Evolutionary conservation across 768 basidiomycete genomes (phyloP).

Genomic region (Phlegmacium glaucopus): DNA sequence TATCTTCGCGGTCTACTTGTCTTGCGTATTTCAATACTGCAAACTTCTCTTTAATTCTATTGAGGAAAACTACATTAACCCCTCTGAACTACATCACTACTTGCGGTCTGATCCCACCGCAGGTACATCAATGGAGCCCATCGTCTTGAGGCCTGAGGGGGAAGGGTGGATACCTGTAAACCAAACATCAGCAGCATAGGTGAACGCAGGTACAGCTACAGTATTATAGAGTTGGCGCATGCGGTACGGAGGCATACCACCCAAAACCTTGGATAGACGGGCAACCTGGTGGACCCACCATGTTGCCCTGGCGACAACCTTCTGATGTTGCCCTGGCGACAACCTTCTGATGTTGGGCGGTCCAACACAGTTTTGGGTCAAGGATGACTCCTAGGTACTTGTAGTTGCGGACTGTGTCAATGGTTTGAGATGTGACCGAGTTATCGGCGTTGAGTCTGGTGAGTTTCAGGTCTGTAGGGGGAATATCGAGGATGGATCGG

Average conservation of each 20-base stretch:
- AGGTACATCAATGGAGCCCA: not conserved
- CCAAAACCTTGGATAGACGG: not conserved
- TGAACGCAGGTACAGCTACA: slow-evolving; percentile 1
- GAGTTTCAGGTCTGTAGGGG: not conserved
- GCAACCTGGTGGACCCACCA: not conserved
- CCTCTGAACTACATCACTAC: too few species aligned
- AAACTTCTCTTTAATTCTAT: too few species aligned
- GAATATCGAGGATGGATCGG: not conserved
- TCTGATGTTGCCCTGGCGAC: not conserved
- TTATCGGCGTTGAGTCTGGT: not conserved
- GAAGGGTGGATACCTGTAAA: not conserved
- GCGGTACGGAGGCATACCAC: not conserved
- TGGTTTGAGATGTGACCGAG: not conserved
- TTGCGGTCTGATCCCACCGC: too few species aligned
- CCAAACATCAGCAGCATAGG: too few species aligned
- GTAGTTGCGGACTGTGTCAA: not conserved
- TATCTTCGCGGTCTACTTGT: too few species aligned
- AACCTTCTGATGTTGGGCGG: too few species aligned
- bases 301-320: slow-evolving; percentile 8
- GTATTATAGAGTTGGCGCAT: not conserved
- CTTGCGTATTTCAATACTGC: too few species aligned
- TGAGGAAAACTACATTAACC: too few species aligned
- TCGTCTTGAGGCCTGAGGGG: not conserved
- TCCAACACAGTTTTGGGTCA: not conserved
- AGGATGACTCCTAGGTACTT: not conserved